phyloP scores from a whole-genome alignment of 345 rosid species.

The Salix exigua region DNA sequence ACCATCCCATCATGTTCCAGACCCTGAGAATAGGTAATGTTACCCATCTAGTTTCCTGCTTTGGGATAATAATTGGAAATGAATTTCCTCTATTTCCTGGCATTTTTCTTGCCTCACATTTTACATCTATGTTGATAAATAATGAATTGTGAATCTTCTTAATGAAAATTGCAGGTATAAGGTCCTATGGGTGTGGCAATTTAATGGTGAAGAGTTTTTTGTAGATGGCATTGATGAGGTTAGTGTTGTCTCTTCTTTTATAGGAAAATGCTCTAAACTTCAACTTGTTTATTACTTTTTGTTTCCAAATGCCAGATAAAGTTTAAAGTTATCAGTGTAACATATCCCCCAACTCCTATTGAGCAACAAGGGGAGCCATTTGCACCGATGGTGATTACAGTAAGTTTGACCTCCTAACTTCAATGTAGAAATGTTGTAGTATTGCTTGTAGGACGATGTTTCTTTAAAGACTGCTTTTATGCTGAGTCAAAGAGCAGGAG shows the following conservation, averaged over 20 bases:
- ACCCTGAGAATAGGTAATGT: conserved; percentile 50
- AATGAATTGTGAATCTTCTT: not conserved
- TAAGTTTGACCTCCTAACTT: conserved; percentile 39
- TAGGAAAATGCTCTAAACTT: not conserved
- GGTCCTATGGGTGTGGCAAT: conserved; percentile 75
- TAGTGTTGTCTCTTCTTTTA: not conserved
- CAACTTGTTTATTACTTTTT: conserved; percentile 6
- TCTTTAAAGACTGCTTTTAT: not conserved
- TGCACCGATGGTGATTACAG: conserved; percentile 80
- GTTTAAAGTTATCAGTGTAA: conserved; percentile 57
- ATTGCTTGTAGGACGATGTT: no score
- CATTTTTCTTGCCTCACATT: not conserved
- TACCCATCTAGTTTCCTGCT: conserved; percentile 3
- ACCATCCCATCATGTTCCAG: conserved; percentile 45
- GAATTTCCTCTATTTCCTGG: not conserved
- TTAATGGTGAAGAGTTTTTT: conserved; percentile 13
- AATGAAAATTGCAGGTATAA: conserved; percentile 43
- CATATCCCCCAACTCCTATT: conserved; percentile 59
- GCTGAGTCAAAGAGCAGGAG: not conserved
- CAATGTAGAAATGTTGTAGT: not conserved
- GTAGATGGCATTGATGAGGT: conserved; percentile 71
- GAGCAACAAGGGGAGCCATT: conserved; percentile 73
- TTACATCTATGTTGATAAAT: not conserved
- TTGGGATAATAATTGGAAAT: not conserved
- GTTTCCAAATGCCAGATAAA: conserved; percentile 50